A percentile compares a stretch with the other conserved stretches of the same genome.
Conservation (phyloP, 176 grass and related monocot species). For the Oryza meyeriana region DNA sequence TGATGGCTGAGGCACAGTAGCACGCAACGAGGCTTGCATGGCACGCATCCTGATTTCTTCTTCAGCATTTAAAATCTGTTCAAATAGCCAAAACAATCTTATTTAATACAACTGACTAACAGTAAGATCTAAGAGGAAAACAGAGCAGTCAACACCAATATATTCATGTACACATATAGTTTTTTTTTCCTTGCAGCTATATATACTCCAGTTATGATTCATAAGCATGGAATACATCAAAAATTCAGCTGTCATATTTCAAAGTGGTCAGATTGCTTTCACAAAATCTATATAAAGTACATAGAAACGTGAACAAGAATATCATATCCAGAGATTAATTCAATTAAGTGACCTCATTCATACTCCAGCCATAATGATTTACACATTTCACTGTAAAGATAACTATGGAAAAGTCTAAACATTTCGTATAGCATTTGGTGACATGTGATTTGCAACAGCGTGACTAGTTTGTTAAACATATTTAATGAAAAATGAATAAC, state of each 20-base stretch:
- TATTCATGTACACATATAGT: background rate
- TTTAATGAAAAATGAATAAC: background rate
- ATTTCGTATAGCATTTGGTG: background rate
- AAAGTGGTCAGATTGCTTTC: background rate
- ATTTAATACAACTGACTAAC: background rate
- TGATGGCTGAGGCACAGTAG: constrained; percentile 43
- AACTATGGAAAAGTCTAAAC: background rate
- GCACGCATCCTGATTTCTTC: constrained; percentile 84
- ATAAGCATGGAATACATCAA: background rate
- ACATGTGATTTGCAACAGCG: background rate
- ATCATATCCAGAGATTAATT: constrained; percentile 1
- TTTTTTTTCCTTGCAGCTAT: background rate
- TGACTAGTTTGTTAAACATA: background rate
- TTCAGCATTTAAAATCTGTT: constrained; percentile 86
- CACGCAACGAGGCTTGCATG: constrained; percentile 37
- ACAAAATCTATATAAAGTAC: background rate
- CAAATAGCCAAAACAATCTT: constrained; percentile 23
- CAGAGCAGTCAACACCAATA: background rate
- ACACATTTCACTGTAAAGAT: background rate
- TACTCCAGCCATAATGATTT: background rate
- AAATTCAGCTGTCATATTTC: background rate
- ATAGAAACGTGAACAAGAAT: background rate
- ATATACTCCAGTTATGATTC: background rate
- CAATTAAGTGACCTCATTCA: background rate
- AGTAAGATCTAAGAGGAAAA: constrained; percentile 12